These are phyloP conservation scores for Heliocybe sulcata DNA, from an alignment of 1,284 basidiomycete genomes.

Conservation along the genomic window DNA sequence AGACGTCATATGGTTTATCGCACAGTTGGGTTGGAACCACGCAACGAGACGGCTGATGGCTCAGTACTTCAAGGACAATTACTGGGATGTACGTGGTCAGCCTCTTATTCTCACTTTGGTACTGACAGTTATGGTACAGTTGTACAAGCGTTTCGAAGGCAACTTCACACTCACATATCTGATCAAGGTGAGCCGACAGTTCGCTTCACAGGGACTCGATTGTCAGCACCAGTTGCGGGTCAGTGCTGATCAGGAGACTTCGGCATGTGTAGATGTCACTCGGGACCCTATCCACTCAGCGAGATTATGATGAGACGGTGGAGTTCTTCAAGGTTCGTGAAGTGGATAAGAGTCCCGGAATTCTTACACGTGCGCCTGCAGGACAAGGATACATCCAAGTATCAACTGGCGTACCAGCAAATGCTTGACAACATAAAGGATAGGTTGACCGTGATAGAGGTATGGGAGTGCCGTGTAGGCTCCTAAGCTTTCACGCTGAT, in stretches of 20 bases:
- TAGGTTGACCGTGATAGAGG: constrained; percentile 52
- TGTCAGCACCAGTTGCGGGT: constrained; percentile 3
- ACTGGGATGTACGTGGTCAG: constrained; percentile 42
- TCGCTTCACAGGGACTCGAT: neutral
- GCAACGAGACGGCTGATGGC: constrained; percentile 33
- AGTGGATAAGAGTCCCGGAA: neutral
- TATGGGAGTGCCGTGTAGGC: constrained; percentile 20
- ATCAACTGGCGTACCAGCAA: constrained; percentile 56
- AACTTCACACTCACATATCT: constrained; percentile 53
- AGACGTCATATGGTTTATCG: constrained; percentile 54
- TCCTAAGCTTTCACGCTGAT: neutral
- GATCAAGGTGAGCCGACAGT: constrained; percentile 42
- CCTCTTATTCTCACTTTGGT: neutral
- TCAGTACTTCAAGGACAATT: constrained; percentile 51
- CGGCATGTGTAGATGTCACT: constrained; percentile 46
- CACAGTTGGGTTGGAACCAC: constrained; percentile 35
- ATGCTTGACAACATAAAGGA: constrained; percentile 59
- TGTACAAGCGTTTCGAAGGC: constrained; percentile 66
- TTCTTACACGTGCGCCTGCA: constrained; percentile 16
- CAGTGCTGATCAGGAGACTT: constrained; percentile 25
- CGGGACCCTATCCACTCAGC: constrained; percentile 52
- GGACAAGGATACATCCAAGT: constrained; percentile 62
- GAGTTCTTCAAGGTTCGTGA: constrained; percentile 59
- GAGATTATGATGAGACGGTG: constrained; percentile 62
- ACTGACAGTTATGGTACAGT: constrained; percentile 25